phyloP scores from a whole-genome alignment of 1,139 yeast genomes.

The Blastobotrys arbuscula region DNA sequence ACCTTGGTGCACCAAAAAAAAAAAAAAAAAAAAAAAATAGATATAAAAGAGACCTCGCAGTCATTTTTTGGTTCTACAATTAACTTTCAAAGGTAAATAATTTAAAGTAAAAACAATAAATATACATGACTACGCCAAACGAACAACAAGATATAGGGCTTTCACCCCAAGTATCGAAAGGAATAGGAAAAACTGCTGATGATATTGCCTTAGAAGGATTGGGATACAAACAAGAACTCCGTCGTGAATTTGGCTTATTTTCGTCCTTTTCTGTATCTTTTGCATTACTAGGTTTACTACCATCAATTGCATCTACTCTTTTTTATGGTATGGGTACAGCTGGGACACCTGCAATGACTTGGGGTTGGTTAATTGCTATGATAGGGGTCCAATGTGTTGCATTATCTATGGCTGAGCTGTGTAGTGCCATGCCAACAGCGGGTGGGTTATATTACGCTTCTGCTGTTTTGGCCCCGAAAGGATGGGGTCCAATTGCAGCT shows the following conservation, averaged over 20 bases:
- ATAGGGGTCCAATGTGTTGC: not conserved
- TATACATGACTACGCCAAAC: no score
- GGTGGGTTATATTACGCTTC: constrained; percentile 4
- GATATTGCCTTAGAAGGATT: not conserved
- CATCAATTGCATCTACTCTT: constrained; percentile 47
- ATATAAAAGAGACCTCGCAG: no score
- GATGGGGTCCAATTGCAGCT: not conserved
- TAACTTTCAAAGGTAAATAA: no score
- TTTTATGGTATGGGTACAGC: constrained; percentile 44
- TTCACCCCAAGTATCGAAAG: not conserved
- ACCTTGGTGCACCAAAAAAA: no score
- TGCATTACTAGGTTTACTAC: constrained; percentile 62
- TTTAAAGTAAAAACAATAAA: no score
- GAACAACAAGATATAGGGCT: not conserved
- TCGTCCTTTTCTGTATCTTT: constrained; percentile 64
- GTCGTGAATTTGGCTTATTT: constrained; percentile 52
- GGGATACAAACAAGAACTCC: constrained; percentile 70
- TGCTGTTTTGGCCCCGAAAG: not conserved
- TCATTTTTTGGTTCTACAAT: no score
- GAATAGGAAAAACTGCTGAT: not conserved
- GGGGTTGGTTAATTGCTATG: constrained; percentile 4
- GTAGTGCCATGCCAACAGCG: constrained; percentile 1
- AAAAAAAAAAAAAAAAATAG: no score
- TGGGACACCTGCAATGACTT: constrained; percentile 41
- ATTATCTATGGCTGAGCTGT: not conserved